Base-by-base conservation (phyloP, 2,329 filamentous ascomycete genomes). In the Fusarium zealandicum region DNA sequence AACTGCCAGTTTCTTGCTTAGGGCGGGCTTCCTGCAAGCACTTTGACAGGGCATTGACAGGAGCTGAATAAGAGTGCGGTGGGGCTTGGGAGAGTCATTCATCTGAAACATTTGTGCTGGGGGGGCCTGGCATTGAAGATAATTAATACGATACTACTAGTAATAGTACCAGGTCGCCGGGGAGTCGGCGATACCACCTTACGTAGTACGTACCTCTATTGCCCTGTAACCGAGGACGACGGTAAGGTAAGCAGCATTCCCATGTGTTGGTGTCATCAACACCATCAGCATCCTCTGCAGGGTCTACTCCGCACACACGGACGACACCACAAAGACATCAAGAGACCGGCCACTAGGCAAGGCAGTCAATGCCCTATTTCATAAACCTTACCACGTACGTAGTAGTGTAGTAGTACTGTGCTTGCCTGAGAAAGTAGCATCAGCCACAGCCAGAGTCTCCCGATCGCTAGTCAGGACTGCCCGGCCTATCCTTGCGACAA, bases 61-160 rank as follows among this genome's bases (percentile, higher is more conserved):
- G 22, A 25, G 22, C 22, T 8, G 22, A 25, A 25, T 8, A 9
- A 25, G 22, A 25, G 22, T 17, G 35, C 32, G 36, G 38, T 37
- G 47, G 47, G 38, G 35, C 40, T 16, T 6, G 20, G 8, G 22
- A 45, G 41, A 41, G 47, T 55, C 47, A 51, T 54, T 51, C 51
- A 45, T 54, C 39, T 54, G 46, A 51, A 54, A 54, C 46, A n/a
- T n/a, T n/a, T n/a, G n/a, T n/a, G n/a, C n/a, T n/a, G n/a, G n/a
- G n/a, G n/a, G n/a, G n/a, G n/a, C n/a, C n/a, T n/a, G 37, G 27
- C 22, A 33, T 18, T 40, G 28, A 48, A 40, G 45, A 48, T 31
- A 5, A 16, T 33, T 33, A 33, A 13, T n/a, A n/a, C n/a, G n/a
- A n/a, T n/a, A n/a, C n/a, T n/a, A 28, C 20, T 10, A 31, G 11